Evolutionary conservation across 805 yeast genomes (phyloP).

Genomic region (Naumovozyma castellii): DNA sequence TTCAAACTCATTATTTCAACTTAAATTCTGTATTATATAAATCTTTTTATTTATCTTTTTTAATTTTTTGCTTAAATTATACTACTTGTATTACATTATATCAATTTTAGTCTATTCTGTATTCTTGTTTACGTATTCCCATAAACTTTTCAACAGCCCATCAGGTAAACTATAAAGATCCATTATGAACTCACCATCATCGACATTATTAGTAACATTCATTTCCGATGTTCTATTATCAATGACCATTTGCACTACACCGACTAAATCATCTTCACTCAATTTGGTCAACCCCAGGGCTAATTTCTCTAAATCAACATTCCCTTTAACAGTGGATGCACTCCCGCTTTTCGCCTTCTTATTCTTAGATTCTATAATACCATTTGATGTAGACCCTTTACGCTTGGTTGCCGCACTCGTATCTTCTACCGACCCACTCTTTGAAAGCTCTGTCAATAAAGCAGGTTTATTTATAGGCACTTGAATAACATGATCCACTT

Average conservation of each 20-base stretch:
- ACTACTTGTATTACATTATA: no score
- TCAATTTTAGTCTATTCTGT: conserved; percentile 19
- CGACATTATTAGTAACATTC: conserved; percentile 92
- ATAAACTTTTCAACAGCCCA: conserved; percentile 77
- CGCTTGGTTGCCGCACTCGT: conserved; percentile 17
- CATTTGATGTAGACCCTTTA: conserved; percentile 7
- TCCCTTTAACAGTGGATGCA: conserved; percentile 49
- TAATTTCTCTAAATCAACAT: conserved; percentile 78
- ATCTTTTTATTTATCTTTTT: no score
- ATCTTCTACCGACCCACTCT: conserved; percentile 75
- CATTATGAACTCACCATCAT: conserved; percentile 95
- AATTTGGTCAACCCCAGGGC: conserved; percentile 84
- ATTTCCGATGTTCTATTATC: conserved; percentile 92
- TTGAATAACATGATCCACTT: conserved; percentile 64
- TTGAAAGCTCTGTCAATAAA: conserved; percentile 61
- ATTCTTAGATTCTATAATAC: conserved; percentile 28
- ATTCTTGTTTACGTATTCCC: conserved; percentile 88
- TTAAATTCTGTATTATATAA: no score
- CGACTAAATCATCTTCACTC: conserved; percentile 84
- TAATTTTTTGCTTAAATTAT: no score
- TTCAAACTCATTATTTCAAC: no score
- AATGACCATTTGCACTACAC: conserved; percentile 95
- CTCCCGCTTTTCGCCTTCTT: conserved; percentile 43
- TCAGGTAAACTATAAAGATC: conserved; percentile 93
- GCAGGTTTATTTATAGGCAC: conserved; percentile 71